These are phyloP conservation scores for Aquilaria malaccensis DNA, from an alignment of 345 rosid genomes.

Conservation along the genomic window DNA sequence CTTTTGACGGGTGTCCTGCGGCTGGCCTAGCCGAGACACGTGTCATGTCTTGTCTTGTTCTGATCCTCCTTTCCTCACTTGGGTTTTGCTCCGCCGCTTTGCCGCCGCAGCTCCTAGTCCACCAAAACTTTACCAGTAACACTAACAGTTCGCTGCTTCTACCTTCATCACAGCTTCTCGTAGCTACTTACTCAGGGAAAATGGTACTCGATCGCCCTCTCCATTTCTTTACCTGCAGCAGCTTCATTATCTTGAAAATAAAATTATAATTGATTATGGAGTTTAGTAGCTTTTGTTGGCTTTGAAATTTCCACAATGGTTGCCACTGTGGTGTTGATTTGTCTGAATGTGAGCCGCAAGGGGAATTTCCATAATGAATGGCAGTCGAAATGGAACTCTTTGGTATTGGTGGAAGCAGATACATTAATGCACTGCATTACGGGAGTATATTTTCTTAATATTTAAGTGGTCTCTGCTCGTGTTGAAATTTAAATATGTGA, in stretches of 20 bases:
- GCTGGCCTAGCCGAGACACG: not conserved
- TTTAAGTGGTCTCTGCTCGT: not conserved
- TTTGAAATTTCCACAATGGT: not conserved
- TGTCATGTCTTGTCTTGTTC: not conserved
- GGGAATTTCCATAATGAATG: not conserved
- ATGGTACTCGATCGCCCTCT: slow-evolving; percentile 15
- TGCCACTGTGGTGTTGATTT: not conserved
- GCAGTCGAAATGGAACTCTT: not conserved
- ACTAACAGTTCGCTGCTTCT: not conserved
- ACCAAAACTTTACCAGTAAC: not conserved
- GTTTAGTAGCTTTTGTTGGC: too few species aligned
- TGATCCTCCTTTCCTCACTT: slow-evolving; percentile 2
- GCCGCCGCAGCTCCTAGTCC: not conserved
- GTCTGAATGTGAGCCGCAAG: not conserved
- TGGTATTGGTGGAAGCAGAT: too few species aligned
- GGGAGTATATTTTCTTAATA: not conserved
- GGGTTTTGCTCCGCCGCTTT: not conserved
- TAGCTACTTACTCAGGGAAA: not conserved
- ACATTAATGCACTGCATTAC: not conserved
- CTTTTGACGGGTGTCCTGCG: not conserved
- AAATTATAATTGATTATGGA: too few species aligned
- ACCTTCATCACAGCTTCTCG: slow-evolving; percentile 5
- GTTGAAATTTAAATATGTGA: slow-evolving; percentile 9
- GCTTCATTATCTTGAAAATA: not conserved
- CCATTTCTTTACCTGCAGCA: not conserved